Percentiles rank a stretch among this genome's conserved stretches.
Conservation (phyloP, 2,329 filamentous ascomycete genomes). For the Coleophoma cylindrospora region DNA sequence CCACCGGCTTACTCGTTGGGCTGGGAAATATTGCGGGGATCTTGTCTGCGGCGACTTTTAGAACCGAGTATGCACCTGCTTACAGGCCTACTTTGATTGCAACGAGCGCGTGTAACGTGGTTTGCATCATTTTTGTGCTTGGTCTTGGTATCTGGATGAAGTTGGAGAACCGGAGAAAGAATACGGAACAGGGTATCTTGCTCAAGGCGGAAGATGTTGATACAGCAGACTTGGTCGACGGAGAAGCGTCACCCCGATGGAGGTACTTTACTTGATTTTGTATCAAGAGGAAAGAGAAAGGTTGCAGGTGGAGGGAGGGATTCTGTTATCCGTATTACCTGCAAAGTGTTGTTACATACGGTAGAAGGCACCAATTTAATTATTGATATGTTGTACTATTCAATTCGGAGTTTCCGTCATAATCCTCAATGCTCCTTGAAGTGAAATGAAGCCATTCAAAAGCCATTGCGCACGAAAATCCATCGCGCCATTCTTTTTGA, state of each 20-base stretch:
- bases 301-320: too few relatives aligned
- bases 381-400: too few relatives aligned
- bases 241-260: conserved; percentile 32
- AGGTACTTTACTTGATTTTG: conserved; percentile 25
- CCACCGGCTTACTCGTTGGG: conserved; percentile 40
- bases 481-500: too few relatives aligned
- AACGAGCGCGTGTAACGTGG: conserved; percentile 35
- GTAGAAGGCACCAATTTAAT: too few relatives aligned
- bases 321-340: too few relatives aligned
- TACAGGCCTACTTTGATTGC: conserved; percentile 41
- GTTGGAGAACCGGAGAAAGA: conserved; percentile 33
- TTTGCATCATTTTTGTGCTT: conserved; percentile 33
- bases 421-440: too few relatives aligned
- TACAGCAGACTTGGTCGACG: conserved; percentile 32
- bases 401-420: too few relatives aligned
- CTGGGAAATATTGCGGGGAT: conserved; percentile 44
- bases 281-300: too few relatives aligned
- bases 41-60: conserved; percentile 38
- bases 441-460: too few relatives aligned
- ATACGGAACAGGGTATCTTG: conserved; percentile 29
- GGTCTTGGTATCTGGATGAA: conserved; percentile 40
- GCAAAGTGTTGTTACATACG: too few relatives aligned
- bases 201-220: conserved; percentile 32
- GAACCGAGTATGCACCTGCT: conserved; percentile 40
- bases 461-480: too few relatives aligned